Conservation (phyloP, 1,284 basidiomycete genomes). For the Puccinia coronata region DNA sequence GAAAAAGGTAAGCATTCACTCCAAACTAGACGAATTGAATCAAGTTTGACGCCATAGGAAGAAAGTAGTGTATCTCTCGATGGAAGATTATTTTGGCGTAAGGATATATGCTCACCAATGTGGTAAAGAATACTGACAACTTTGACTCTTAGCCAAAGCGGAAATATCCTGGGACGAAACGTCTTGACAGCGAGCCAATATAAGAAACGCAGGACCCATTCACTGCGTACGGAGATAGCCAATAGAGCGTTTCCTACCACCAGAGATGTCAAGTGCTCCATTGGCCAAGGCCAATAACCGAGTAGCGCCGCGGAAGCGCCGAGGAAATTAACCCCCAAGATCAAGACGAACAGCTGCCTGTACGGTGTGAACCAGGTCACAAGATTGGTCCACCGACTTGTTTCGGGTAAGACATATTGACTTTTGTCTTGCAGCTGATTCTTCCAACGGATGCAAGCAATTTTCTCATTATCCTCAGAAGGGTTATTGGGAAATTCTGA, state of each 20-base stretch:
- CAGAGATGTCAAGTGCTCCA: conserved; percentile 18
- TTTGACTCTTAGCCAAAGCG: conserved; percentile 15
- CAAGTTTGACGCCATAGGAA: too few relatives aligned
- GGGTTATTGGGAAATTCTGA: background rate
- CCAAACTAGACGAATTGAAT: background rate
- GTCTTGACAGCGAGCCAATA: conserved; percentile 62
- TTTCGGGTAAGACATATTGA: background rate
- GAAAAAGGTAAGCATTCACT: background rate
- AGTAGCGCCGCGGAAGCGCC: background rate
- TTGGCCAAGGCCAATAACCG: conserved; percentile 20
- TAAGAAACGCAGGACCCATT: conserved; percentile 67
- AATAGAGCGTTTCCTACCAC: conserved; percentile 67
- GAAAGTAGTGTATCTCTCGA: background rate
- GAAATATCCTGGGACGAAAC: conserved; percentile 30
- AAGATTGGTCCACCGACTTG: background rate
- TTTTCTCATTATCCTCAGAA: background rate
- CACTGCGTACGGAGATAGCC: conserved; percentile 65
- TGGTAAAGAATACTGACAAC: conserved; percentile 42
- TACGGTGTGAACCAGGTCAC: conserved; percentile 39
- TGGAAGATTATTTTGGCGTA: background rate
- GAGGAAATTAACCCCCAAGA: conserved; percentile 1
- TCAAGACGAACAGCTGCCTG: conserved; percentile 25
- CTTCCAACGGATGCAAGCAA: background rate
- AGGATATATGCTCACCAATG: conserved; percentile 27
- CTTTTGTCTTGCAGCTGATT: background rate